Evolutionary conservation across 139 green algal species (phyloP), one percentile per base, ranked within the genome.

Genomic region (Haematococcus lacustris): DNA sequence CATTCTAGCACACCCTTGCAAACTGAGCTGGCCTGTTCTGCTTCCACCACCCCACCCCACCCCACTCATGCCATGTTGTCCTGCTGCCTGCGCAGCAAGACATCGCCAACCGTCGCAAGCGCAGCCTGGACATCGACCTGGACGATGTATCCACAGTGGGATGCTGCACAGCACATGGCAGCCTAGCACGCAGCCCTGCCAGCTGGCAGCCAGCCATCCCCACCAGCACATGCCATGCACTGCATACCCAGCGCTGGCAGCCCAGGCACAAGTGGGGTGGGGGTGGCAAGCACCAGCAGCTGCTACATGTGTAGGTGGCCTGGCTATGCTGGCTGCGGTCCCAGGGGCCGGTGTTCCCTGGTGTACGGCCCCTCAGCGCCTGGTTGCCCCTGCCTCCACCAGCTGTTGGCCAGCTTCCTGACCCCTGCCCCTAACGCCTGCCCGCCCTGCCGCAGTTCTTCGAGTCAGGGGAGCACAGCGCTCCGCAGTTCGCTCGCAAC

Each of bases 21-120:
- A 34, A 13, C 34, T 38, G 25, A 17, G 1, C 61, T 30, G 9
- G 33, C 63, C 4, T 37, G 32, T 53, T 34, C 43, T 67, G 5
- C 60, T 65, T 39, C 60, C 34, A 25, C 4, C 3, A 7, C 3
- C n/a, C 3, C 30, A 65, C 21, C 26, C 59, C n/a, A 60, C 3
- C 17, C 35, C 5, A 17, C 38, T 62, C 57, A 39, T 71, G 40
- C 28, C 6, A 50, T 68, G 25, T 62, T 47, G 3, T 30, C 17
- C 38, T 68, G 57, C 35, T n/a, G 25, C 34, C 23, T 30, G 41
- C 75, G 76, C 92, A 97, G 93, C 89, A 96, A 93, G 83, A 92
- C 21, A 90, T 98, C n/a, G 83, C 92, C 17, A 96, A 98, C 81
- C 78, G 93, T 2, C 57, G 87, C 43, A 71, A 77, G 25, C 85